Evolutionary conservation across 352 stramenopile species (phyloP).

Genomic region (Globisporangium okanoganense): DNA sequence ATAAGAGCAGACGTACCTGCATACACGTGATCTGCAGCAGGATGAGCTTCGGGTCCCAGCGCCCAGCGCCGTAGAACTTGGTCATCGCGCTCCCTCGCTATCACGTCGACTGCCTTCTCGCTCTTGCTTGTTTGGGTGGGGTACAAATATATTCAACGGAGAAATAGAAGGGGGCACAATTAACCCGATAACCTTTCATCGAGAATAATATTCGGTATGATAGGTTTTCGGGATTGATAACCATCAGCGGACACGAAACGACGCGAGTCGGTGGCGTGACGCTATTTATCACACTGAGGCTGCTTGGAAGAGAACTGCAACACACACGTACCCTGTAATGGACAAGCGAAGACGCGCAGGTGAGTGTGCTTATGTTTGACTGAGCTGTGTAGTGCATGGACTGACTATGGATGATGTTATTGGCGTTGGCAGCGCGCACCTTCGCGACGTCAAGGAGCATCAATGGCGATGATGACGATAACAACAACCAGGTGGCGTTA

Average conservation of each 20-base stretch:
- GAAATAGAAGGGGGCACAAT: not conserved
- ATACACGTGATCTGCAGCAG: conserved; percentile 84
- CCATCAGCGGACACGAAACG: conserved; percentile 12
- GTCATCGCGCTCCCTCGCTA: conserved; percentile 54
- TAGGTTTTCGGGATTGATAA: not conserved
- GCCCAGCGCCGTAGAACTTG: conserved; percentile 78
- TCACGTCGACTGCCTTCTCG: no score
- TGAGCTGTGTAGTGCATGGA: not conserved
- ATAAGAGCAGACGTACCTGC: conserved; percentile 43
- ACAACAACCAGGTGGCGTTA: conserved; percentile 13
- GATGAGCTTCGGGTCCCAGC: conserved; percentile 87
- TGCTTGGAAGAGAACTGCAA: not conserved
- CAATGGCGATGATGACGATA: conserved; percentile 20
- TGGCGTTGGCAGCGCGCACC: not conserved
- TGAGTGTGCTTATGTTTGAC: not conserved
- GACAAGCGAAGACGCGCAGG: conserved; percentile 14
- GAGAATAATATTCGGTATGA: not conserved
- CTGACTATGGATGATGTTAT: not conserved
- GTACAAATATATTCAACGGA: not conserved
- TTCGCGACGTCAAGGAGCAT: conserved; percentile 9
- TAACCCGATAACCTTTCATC: no score
- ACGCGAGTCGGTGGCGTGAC: not conserved
- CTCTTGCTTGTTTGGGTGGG: not conserved
- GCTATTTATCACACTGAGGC: conserved; percentile 1
- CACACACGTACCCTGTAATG: not conserved